These are phyloP conservation scores for Aureobasidium musti DNA, from an alignment of 2,329 filamentous ascomycete species.

Conservation along the genomic window DNA sequence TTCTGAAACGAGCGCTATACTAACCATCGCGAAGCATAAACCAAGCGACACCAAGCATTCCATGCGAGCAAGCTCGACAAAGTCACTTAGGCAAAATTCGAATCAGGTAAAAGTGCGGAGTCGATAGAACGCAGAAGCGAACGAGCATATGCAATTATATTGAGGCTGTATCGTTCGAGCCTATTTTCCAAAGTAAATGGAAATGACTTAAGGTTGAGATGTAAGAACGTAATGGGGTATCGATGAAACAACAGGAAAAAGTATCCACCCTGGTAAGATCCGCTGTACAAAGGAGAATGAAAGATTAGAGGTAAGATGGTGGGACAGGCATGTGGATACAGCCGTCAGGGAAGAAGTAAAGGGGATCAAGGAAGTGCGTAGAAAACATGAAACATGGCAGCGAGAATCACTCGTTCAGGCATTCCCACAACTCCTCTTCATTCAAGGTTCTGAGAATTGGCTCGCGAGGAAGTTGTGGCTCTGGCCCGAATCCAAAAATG, in stretches of 20 bases:
- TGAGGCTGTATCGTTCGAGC: constrained; percentile 4
- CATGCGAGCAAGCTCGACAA: not conserved
- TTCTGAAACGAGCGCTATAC: constrained; percentile 15
- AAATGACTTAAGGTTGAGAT: constrained; percentile 2
- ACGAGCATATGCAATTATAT: constrained; percentile 10
- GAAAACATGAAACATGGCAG: constrained; percentile 11
- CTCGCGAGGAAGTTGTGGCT: constrained; percentile 57
- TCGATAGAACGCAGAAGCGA: not conserved
- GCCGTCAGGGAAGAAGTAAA: not conserved
- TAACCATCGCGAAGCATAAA: constrained; percentile 9
- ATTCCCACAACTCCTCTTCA: constrained; percentile 62
- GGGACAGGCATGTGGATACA: constrained; percentile 15
- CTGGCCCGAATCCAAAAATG: constrained; percentile 68
- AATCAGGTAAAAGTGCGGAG: constrained; percentile 10
- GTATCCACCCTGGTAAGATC: constrained; percentile 1
- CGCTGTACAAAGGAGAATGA: constrained; percentile 21
- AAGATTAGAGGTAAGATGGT: not conserved
- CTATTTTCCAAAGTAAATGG: constrained; percentile 5
- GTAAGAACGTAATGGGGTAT: constrained; percentile 25
- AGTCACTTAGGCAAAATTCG: constrained; percentile 23
- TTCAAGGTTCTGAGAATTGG: constrained; percentile 62
- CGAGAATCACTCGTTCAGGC: constrained; percentile 49
- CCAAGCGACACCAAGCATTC: constrained; percentile 3
- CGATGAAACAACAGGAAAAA: constrained; percentile 13
- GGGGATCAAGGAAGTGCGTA: not conserved